These are phyloP conservation scores for Rhizoclosmatium sp. DNA, from an alignment of 192 early-diverging fungal species.

Conservation along the genomic window DNA sequence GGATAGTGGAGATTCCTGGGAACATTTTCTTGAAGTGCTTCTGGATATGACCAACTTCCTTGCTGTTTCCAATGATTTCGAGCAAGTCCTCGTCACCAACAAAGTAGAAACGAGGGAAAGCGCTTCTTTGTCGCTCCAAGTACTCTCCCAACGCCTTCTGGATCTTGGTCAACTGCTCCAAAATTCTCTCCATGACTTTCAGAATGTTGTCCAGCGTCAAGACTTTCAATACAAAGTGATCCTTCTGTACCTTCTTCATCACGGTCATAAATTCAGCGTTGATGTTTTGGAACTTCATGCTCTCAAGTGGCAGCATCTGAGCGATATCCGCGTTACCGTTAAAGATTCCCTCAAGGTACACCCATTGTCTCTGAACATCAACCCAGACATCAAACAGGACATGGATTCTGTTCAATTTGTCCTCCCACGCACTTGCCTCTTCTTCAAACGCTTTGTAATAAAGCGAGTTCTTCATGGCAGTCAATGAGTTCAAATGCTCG, in stretches of 20 bases:
- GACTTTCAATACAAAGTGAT: slow-evolving; percentile 95
- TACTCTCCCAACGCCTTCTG: slow-evolving; percentile 99
- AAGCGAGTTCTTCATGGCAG: slow-evolving; percentile 96
- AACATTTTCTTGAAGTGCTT: slow-evolving; percentile 99
- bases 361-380: slow-evolving; percentile 99
- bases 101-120: slow-evolving; percentile 99
- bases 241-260: slow-evolving; percentile 99
- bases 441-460: slow-evolving; percentile 99
- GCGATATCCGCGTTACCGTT: slow-evolving; percentile 97
- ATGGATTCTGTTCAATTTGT: slow-evolving; percentile 95
- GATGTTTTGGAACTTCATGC: slow-evolving; percentile 95
- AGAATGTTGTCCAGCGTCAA: slow-evolving; percentile 92
- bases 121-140: slow-evolving; percentile 92
- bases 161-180: slow-evolving; percentile 92
- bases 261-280: slow-evolving; percentile 97
- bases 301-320: slow-evolving; percentile 94
- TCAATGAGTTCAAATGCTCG: slow-evolving; percentile 94
- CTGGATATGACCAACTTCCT: slow-evolving; percentile 93
- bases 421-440: slow-evolving; percentile 93
- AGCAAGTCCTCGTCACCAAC: slow-evolving; percentile 99
- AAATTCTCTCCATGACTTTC: slow-evolving; percentile 92
- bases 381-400: slow-evolving; percentile 99
- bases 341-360: slow-evolving; percentile 99
- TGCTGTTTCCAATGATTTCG: slow-evolving; percentile 99
- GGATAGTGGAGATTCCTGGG: slow-evolving; percentile 88